Base-by-base conservation (phyloP, 2,329 filamentous ascomycete species). In the Aspergillus luchuensis region DNA sequence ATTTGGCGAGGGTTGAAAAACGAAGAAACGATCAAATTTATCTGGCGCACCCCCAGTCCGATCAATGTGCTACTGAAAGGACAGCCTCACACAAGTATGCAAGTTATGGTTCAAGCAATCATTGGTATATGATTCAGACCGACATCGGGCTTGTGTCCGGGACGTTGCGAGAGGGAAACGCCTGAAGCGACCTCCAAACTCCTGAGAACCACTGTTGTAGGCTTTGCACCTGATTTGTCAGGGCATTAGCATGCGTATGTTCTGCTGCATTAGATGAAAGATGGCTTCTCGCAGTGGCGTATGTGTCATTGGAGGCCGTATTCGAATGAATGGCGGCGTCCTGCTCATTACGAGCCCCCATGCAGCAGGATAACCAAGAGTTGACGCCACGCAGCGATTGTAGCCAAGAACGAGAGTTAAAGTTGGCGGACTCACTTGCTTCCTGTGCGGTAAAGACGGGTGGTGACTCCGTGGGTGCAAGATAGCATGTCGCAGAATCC, bases 281-380 rank as follows among this genome's bases (percentile, higher is more conserved):
- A 21, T 48, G 58, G 49, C 56, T 58, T 11, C 53, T 51, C 5
- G 64, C 64, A 23, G 64, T 66, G 8, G 45, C 38, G 50, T 65
- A 66, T 6, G 64, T 66, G 3, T 66, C 64, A 41, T 61, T 55
- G 11, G 60, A 65, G 13, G 55, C 17, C 8, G 57, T 57, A 30
- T 59, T 63, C 10, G 61, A 60, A 39, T 60, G 56, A 13, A 60
- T 21, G 30, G 11, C 17, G 11, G 52, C 38, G n/a, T 60, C 51
- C 11, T 48, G 52, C 28, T 59, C 59, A 19, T 56, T 15, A 8
- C 38, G 19, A 23, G 10, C 25, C 19, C 51, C 48, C 23, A 52
- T 45, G 47, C 60, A 62, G 23, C 63, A 66, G 36, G 38, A 49
- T 17, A 61, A 53, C 41, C 41, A 60, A 33, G 25, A 62, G 8